These are phyloP conservation scores for Rhodotorula sp. DNA, from an alignment of 1,284 basidiomycete genomes.

Conservation along the genomic window DNA sequence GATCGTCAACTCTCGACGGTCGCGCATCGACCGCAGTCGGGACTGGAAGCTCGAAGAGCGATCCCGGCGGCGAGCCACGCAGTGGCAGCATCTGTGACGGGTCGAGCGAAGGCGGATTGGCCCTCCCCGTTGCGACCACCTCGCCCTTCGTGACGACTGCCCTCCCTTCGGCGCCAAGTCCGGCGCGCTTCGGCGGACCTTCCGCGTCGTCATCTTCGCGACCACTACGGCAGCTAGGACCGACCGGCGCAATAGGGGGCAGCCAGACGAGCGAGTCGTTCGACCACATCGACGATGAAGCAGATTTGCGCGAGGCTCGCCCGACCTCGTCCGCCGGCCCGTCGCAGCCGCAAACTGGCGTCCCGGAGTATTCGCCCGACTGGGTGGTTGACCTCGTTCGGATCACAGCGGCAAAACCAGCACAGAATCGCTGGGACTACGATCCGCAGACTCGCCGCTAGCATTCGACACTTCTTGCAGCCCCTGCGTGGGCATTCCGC, in stretches of 20 bases:
- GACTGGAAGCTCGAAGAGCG: constrained; percentile 2
- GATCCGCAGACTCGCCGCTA: not conserved
- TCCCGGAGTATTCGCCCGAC: constrained; percentile 23
- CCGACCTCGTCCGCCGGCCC: not conserved
- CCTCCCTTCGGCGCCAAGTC: constrained; percentile 1
- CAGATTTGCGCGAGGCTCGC: not conserved
- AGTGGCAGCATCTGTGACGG: constrained; percentile 5
- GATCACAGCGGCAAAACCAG: constrained; percentile 1
- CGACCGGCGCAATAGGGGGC: not conserved
- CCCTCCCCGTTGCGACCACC: constrained; percentile 5
- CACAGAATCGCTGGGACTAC: constrained; percentile 10
- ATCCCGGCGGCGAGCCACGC: not conserved
- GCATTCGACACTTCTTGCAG: no score
- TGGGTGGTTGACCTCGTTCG: constrained; percentile 31
- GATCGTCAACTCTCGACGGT: constrained; percentile 9
- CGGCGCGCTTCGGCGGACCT: not conserved
- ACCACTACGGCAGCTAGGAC: not conserved
- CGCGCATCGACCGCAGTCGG: not conserved
- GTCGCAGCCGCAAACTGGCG: not conserved
- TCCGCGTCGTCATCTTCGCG: not conserved
- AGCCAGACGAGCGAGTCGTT: not conserved
- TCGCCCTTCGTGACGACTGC: constrained; percentile 13
- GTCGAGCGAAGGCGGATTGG: constrained; percentile 1
- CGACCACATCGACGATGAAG: constrained; percentile 11
- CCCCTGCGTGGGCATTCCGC: no score